Percentiles rank a stretch among this genome's conserved stretches.
These are phyloP conservation scores for Alternaria incomplexa DNA, from an alignment of 2,329 filamentous ascomycete species.

Conservation along the genomic window DNA sequence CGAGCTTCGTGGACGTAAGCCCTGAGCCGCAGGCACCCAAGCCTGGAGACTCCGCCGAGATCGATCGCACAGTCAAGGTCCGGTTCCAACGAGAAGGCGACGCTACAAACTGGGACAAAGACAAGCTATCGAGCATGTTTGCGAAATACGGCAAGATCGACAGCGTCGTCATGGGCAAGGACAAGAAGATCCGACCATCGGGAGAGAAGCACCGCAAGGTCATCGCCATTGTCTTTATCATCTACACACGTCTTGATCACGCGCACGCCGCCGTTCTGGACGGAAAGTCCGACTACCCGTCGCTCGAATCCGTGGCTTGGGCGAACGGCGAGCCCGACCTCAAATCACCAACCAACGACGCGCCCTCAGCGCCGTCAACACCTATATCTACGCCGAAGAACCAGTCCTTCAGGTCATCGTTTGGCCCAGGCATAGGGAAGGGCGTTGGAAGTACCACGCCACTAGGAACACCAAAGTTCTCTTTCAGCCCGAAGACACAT, in stretches of 20 bases:
- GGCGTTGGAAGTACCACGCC: constrained; percentile 28
- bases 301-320: constrained; percentile 63
- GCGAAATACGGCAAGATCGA: constrained; percentile 63
- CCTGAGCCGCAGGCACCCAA: constrained; percentile 23
- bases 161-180: constrained; percentile 60
- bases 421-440: constrained; percentile 26
- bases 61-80: constrained; percentile 65
- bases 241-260: constrained; percentile 64
- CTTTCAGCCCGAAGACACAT: constrained; percentile 48
- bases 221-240: constrained; percentile 60
- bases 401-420: constrained; percentile 36
- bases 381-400: constrained; percentile 34
- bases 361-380: constrained; percentile 35
- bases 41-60: constrained; percentile 53
- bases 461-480: constrained; percentile 49
- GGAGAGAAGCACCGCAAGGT: constrained; percentile 59
- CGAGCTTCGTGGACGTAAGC: constrained; percentile 28
- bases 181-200: constrained; percentile 59
- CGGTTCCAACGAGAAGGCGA: constrained; percentile 60
- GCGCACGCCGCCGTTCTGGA: constrained; percentile 64
- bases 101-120: constrained; percentile 54
- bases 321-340: constrained; percentile 61
- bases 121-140: constrained; percentile 57
- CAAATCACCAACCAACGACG: constrained; percentile 23
- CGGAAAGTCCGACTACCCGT: constrained; percentile 54